Base-by-base conservation (phyloP, 345 rosid species). In the Hibiscus syriacus region DNA sequence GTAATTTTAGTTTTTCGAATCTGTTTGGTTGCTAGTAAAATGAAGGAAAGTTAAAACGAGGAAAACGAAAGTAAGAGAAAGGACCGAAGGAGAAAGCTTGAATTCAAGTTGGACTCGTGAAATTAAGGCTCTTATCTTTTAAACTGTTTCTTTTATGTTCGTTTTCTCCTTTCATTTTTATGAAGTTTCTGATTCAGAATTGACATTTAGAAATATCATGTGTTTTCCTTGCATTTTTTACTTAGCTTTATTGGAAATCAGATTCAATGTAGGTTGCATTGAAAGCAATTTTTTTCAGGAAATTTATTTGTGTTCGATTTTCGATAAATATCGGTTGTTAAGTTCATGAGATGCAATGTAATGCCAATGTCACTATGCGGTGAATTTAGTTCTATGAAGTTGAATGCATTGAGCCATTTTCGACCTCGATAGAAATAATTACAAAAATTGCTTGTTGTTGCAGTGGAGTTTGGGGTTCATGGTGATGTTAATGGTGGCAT, bases 391-490 rank as follows among this genome's bases (percentile, higher is more conserved):
- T n/a, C n/a, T n/a, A n/a, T n/a, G 46, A 63, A 9, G 41, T 41
- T 8, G 20, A 63, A 63, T 38, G 48, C 22, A 11, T 60, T 25
- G 41, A 38, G 30, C n/a, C 22, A 30, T 22, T 38, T 38, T 61
- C 1, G 0, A 38, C 19, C 49, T n/a, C 16, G 2, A 16, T 26
- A 16, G 67, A 52, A 46, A 8, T 49, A 26, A 43, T 36, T 64
- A 14, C 14, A 64, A 14, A 19, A 19, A 39, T 38, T 34, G 30
- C 45, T 52, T 53, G 29, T 34, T 38, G 74, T 77, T 65, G 30
- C 7, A 13, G 99, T 95, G 99, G 97, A 94, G 20, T 83, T 82
- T 66, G 73, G 74, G 73, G 74, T 77, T 62, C 84, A 84, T 66
- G 83, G 76, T 58, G 86, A 88, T 78, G 81, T 68, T 26, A 67